Percentiles rank a stretch among this genome's conserved stretches.
These are phyloP conservation scores for Cercospora berteroae DNA, from an alignment of 2,329 filamentous ascomycete genomes.

Conservation along the genomic window DNA sequence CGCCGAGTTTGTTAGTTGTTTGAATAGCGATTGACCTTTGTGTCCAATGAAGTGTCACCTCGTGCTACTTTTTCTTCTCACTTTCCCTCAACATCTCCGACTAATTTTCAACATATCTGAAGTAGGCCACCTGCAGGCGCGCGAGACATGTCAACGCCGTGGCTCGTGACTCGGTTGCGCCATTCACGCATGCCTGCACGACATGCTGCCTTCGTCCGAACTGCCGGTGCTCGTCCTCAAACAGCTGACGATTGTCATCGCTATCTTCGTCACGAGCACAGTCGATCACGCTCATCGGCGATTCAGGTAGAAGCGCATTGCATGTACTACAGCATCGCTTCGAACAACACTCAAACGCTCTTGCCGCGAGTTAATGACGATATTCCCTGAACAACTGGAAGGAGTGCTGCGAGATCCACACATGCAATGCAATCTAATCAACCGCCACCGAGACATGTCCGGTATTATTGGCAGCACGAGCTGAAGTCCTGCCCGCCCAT, in stretches of 20 bases:
- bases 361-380: neutral
- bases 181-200: conserved; percentile 2
- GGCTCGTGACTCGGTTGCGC: neutral
- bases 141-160: neutral
- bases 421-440: neutral
- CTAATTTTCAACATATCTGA: neutral
- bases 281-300: neutral
- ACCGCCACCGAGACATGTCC: neutral
- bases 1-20: conserved; percentile 16
- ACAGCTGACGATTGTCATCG: neutral
- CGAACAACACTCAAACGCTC: neutral
- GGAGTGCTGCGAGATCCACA: neutral
- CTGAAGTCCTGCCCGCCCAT: neutral
- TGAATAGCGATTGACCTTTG: conserved; percentile 14
- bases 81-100: neutral
- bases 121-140: neutral
- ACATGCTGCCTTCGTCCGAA: neutral
- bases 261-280: neutral
- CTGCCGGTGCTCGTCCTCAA: neutral
- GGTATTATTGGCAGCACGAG: conserved; percentile 3
- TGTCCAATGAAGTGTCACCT: conserved; percentile 13
- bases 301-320: neutral
- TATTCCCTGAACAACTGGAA: neutral
- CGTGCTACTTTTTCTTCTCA: neutral
- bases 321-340: neutral